phyloP scores from a whole-genome alignment of 1,284 basidiomycete species.

The Porogramme epimiltina region DNA sequence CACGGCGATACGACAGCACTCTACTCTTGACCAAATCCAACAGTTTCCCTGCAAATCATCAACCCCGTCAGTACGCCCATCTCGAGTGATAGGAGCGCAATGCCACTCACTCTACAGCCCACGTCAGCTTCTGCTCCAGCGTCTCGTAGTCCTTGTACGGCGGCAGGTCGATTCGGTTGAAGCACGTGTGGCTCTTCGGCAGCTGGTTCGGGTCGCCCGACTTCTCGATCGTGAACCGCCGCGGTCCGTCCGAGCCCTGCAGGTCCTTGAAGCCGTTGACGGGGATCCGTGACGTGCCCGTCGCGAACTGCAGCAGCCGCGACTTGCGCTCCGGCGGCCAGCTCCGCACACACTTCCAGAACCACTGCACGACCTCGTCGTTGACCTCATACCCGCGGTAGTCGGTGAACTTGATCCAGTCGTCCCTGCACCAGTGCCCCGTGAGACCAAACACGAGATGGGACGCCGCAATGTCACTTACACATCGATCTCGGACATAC shows the following conservation, averaged over 20 bases:
- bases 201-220: constrained; percentile 90
- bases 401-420: constrained; percentile 87
- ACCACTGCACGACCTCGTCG: constrained; percentile 98
- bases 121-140: constrained; percentile 86
- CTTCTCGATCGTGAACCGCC: constrained; percentile 95
- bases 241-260: constrained; percentile 95
- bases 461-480: constrained; percentile 40
- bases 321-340: constrained; percentile 98
- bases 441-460: not conserved
- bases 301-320: constrained; percentile 93
- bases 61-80: no score
- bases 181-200: constrained; percentile 90
- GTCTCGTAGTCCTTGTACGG: constrained; percentile 91
- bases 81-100: no score
- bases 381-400: constrained; percentile 84
- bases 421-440: constrained; percentile 55
- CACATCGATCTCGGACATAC: constrained; percentile 99
- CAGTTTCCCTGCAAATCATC: constrained; percentile 40
- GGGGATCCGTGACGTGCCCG: constrained; percentile 95
- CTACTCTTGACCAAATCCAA: constrained; percentile 48
- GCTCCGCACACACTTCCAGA: constrained; percentile 97
- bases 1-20: constrained; percentile 1
- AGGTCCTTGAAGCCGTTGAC: constrained; percentile 99
- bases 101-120: constrained; percentile 81
- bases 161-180: constrained; percentile 90